These are phyloP conservation scores for Kalmusia sp. DNA, from an alignment of 2,329 filamentous ascomycete species.

Conservation along the genomic window DNA sequence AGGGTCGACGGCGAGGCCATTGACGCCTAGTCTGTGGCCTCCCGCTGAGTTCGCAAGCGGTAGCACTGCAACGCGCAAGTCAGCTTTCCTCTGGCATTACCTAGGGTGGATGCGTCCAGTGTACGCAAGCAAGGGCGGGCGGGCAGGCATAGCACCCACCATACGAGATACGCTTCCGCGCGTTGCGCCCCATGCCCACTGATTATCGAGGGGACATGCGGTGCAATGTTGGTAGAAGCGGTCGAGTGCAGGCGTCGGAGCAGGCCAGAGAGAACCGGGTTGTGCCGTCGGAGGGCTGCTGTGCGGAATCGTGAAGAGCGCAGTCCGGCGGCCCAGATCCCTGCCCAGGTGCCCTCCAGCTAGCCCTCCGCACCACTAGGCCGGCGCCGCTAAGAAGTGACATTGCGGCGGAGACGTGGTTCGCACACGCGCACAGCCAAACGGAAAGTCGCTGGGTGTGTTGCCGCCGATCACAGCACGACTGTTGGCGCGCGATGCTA, in stretches of 20 bases:
- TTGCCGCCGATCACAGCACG: neutral
- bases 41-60: conserved; percentile 76
- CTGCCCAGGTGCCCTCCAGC: too few relatives aligned
- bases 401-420: conserved; percentile 5
- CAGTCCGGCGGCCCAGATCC: neutral
- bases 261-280: neutral
- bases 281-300: neutral
- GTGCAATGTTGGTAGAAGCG: conserved; percentile 6
- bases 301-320: conserved; percentile 1
- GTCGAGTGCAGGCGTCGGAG: neutral
- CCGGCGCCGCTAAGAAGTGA: neutral
- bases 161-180: conserved; percentile 62
- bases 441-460: neutral
- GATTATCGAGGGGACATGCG: conserved; percentile 29
- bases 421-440: neutral
- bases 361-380: neutral
- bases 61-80: conserved; percentile 61
- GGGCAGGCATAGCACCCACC: conserved; percentile 47
- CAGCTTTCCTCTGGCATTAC: conserved; percentile 16
- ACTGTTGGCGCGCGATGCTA: neutral
- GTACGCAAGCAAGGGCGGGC: conserved; percentile 15
- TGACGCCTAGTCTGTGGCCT: conserved; percentile 92
- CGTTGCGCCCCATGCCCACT: conserved; percentile 57
- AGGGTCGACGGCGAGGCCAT: conserved; percentile 87
- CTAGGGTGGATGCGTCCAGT: conserved; percentile 8